Base-by-base conservation (phyloP, 2,329 filamentous ascomycete species). In the Acrocalymma vagum region DNA sequence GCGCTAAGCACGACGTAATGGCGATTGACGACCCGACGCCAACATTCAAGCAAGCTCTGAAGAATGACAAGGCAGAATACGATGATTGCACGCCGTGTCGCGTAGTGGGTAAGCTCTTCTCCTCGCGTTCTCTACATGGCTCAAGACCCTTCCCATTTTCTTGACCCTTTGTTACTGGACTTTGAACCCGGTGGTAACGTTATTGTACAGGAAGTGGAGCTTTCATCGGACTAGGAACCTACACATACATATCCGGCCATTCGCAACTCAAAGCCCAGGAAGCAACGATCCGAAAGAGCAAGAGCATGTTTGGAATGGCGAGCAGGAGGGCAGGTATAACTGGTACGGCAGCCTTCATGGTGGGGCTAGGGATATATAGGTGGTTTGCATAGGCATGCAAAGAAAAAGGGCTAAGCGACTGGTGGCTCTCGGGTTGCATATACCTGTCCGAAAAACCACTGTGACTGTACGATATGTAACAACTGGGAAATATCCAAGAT, bases 11-110 rank as follows among this genome's bases (percentile, higher is more conserved):
- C n/a, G n/a, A n/a, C 2, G 29, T 17, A 30, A 60, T 60, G 57
- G 40, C 49, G 9, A 46, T 42, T 16, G 37, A 53, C 25, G 35
- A 38, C 9, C 28, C 50, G 5, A 28, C 51, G 3, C 63, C 65
- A 3, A 60, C 62, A 5, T 53, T 66, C 40, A 53, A 61, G 20
- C 52, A 63, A 29, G 62, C 62, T 10, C 44, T 65, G 26, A 61
- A 63, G 46, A 52, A 63, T 9, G 63, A 67, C 49, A 59, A 48
- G 20, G 55, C 60, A n/a, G 47, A 65, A 29, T 69, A 64, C 42
- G 66, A 88, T 50, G 80, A 93, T 70, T 93, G 88, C 67, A 73
- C 83, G 26, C 75, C 85, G 22, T 94, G 88, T 73, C 82, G 81
- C 60, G 69, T 90, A 20, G 77, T 90, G 37, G 88, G 88, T 90